Conservation (phyloP, 2,329 filamentous ascomycete genomes). For the Aspergillus sp. region DNA sequence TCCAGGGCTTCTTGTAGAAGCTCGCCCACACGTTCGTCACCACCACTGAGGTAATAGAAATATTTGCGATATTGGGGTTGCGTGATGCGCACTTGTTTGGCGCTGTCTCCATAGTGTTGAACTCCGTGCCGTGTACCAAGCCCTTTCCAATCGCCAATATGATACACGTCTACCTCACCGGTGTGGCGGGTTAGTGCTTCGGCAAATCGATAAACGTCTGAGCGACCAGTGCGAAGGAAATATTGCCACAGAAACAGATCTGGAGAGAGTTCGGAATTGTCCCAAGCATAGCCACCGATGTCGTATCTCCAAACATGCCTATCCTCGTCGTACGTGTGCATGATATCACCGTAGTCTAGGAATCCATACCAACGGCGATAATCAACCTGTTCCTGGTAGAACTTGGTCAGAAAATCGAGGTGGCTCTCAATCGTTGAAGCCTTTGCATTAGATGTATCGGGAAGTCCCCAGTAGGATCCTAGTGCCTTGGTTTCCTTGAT, state of each 20-base stretch:
- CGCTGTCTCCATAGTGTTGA: constrained; percentile 60
- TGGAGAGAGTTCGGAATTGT: constrained; percentile 62
- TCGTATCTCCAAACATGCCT: constrained; percentile 63
- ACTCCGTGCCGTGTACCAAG: constrained; percentile 63
- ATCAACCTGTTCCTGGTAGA: constrained; percentile 56
- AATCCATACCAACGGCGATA: constrained; percentile 63
- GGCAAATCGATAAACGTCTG: constrained; percentile 58
- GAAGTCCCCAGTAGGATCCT: constrained; percentile 54
- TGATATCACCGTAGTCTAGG: constrained; percentile 61
- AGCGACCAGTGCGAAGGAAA: constrained; percentile 58
- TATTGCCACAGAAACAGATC: constrained; percentile 63
- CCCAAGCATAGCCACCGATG: constrained; percentile 63
- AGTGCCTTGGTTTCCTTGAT: constrained; percentile 54
- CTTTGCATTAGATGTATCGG: constrained; percentile 25
- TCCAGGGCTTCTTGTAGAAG: constrained; percentile 53
- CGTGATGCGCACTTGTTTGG: constrained; percentile 62
- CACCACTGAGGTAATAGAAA: constrained; percentile 57
- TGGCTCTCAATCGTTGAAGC: constrained; percentile 48
- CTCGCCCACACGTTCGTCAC: constrained; percentile 56
- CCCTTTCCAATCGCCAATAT: constrained; percentile 56
- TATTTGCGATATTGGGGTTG: constrained; percentile 56
- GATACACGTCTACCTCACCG: constrained; percentile 62
- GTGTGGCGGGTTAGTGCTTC: constrained; percentile 59
- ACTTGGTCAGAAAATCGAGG: constrained; percentile 56
- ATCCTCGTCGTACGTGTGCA: constrained; percentile 60